Conservation (phyloP, 164 flowering plant species). For the Dillenia suffruticosa region DNA sequence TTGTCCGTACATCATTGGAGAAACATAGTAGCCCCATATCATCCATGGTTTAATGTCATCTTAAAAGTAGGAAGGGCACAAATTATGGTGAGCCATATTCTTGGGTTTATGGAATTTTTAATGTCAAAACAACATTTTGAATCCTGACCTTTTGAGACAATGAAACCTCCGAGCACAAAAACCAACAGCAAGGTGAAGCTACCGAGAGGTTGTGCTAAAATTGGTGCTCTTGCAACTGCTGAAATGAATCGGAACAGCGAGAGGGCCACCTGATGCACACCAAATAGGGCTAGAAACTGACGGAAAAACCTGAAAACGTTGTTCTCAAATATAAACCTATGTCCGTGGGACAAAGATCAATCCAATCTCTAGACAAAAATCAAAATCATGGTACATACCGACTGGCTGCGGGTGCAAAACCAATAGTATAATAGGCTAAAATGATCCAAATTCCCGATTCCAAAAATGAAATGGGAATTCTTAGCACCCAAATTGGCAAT, state of each 20-base stretch:
- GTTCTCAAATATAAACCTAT: background rate
- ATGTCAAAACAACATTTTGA: background rate
- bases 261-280: slow-evolving; percentile 49
- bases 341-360: too few species aligned
- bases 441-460: slow-evolving; percentile 53
- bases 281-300: slow-evolving; percentile 43
- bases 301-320: slow-evolving; percentile 35
- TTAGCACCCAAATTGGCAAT: slow-evolving; percentile 54
- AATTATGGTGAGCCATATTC: background rate
- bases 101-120: background rate
- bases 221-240: slow-evolving; percentile 42
- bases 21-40: slow-evolving; percentile 41
- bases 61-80: slow-evolving; percentile 12
- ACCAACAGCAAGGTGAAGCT: slow-evolving; percentile 42
- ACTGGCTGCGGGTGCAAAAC: slow-evolving; percentile 46
- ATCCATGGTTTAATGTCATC: slow-evolving; percentile 52
- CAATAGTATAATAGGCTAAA: slow-evolving; percentile 52
- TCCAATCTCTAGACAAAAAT: too few species aligned
- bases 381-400: slow-evolving; percentile 21
- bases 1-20: slow-evolving; percentile 62
- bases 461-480: slow-evolving; percentile 48
- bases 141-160: slow-evolving; percentile 51
- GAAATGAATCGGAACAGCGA: slow-evolving; percentile 55
- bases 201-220: slow-evolving; percentile 46
- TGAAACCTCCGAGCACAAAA: slow-evolving; percentile 62